Percentiles rank a stretch among this genome's conserved stretches.
These are phyloP conservation scores for Hymenoscyphus albidus DNA, from an alignment of 2,329 filamentous ascomycete genomes.

Conservation along the genomic window DNA sequence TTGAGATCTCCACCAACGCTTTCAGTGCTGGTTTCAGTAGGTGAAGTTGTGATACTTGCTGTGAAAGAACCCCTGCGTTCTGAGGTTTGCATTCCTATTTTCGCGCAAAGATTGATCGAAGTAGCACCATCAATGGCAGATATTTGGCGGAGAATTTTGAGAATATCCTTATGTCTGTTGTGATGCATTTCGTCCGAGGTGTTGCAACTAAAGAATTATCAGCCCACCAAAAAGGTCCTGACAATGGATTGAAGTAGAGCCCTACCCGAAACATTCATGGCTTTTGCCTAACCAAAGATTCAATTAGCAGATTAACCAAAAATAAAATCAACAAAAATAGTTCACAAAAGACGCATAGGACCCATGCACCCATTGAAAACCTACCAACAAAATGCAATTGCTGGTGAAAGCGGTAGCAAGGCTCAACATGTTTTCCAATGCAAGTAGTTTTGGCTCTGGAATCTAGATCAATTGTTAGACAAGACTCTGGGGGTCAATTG, in stretches of 20 bases:
- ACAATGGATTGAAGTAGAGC: not conserved
- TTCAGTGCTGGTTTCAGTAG: conserved; percentile 24
- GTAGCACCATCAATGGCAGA: conserved; percentile 22
- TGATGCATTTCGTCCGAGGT: conserved; percentile 34
- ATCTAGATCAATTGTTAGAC: conserved; percentile 23
- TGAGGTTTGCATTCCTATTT: not conserved
- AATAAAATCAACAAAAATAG: not conserved
- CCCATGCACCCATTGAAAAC: conserved; percentile 1
- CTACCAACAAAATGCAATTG: conserved; percentile 35
- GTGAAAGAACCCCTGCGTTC: conserved; percentile 11
- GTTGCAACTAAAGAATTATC: conserved; percentile 25
- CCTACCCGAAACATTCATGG: conserved; percentile 10
- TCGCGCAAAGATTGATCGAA: conserved; percentile 7
- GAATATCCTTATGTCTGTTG: conserved; percentile 33
- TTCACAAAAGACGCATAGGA: not conserved
- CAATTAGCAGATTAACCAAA: conserved; percentile 5
- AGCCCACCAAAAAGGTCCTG: not conserved
- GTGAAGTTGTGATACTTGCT: conserved; percentile 12
- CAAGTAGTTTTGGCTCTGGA: conserved; percentile 31
- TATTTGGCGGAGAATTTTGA: conserved; percentile 28
- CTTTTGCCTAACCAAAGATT: conserved; percentile 12
- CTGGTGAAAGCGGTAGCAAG: conserved; percentile 35
- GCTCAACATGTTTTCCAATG: conserved; percentile 35
- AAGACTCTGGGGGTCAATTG: not conserved
- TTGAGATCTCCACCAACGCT: conserved; percentile 12